Conservation (phyloP, 1,139 yeast species). For the Fermentozyma sake region DNA sequence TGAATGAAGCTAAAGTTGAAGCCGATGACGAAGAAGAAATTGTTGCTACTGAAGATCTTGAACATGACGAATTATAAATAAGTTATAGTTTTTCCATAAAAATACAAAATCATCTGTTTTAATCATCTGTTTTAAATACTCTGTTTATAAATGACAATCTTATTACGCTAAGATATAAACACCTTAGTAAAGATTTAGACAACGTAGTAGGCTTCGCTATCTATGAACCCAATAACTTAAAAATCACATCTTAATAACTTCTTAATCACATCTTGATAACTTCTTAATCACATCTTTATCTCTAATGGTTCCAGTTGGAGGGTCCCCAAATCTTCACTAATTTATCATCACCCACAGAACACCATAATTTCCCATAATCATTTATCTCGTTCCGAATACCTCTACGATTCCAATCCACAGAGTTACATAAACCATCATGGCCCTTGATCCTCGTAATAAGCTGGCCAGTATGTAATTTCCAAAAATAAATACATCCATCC, state of each 20-base stretch:
- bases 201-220: too few relatives aligned
- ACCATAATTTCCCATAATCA: constrained; percentile 56
- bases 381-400: constrained; percentile 13
- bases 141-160: too few relatives aligned
- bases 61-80: constrained; percentile 42
- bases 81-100: constrained; percentile 1
- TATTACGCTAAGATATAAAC: too few relatives aligned
- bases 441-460: constrained; percentile 57
- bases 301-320: neutral
- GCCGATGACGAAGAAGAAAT: constrained; percentile 16
- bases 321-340: constrained; percentile 62
- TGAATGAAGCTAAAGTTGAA: constrained; percentile 27
- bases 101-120: constrained; percentile 1
- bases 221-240: too few relatives aligned
- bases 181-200: too few relatives aligned
- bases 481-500: constrained; percentile 72
- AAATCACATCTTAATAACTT: too few relatives aligned
- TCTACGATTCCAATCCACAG: constrained; percentile 68
- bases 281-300: too few relatives aligned
- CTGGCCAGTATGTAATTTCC: constrained; percentile 76
- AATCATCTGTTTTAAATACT: neutral
- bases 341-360: constrained; percentile 83
- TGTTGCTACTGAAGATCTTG: constrained; percentile 18
- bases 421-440: constrained; percentile 65
- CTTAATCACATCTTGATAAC: too few relatives aligned